Evolutionary conservation across 2,329 filamentous ascomycete genomes (phyloP), one percentile per base, ranked within the genome.

Genomic region (Colletotrichum euphorbiae): DNA sequence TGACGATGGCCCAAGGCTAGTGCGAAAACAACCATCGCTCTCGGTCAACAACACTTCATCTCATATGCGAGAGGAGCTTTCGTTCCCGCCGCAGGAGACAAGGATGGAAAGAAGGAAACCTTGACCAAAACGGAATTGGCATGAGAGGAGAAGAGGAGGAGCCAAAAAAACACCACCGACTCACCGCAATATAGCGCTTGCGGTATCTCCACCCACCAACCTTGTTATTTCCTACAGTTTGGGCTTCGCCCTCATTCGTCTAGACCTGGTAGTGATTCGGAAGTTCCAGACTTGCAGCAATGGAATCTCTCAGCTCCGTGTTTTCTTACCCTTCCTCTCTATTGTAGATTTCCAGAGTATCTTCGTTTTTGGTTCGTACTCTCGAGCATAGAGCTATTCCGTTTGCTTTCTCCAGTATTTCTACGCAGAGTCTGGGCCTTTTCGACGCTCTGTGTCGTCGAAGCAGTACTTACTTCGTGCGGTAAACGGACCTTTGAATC

Each of bases 271-370:
- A 64, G 61, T 24, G 65, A 59, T 50, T 43, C 61, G 33, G 31
- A 43, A 65, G 21, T 45, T 60, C 61, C 48, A 66, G 42, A 51
- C 54, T 55, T 69, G 50, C 62, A 50, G 50, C 62, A 55, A 57
- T 52, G 51, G 8, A 40, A 33, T 24, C 31, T 54, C 43, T 57
- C 42, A 57, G 56, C 56, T 57, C 56, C 24, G 62, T 2, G 17
- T 24, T 48, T 50, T 21, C 43, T 28, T 19, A 31, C n/a, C 63
- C 56, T 63, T 45, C 62, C 24, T 63, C 40, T 46, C 24, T 28
- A 38, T n/a, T 8, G 12, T 31, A 42, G 43, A 19, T 50, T 50
- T 28, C n/a, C 24, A 24, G 51, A 21, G 15, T 15, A 33, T 36
- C 51, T 42, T 65, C 15, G 46, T 38, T 11, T 59, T 6, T 43